Conservation (phyloP, 2,329 filamentous ascomycete genomes). For the Akanthomyces muscarius region DNA sequence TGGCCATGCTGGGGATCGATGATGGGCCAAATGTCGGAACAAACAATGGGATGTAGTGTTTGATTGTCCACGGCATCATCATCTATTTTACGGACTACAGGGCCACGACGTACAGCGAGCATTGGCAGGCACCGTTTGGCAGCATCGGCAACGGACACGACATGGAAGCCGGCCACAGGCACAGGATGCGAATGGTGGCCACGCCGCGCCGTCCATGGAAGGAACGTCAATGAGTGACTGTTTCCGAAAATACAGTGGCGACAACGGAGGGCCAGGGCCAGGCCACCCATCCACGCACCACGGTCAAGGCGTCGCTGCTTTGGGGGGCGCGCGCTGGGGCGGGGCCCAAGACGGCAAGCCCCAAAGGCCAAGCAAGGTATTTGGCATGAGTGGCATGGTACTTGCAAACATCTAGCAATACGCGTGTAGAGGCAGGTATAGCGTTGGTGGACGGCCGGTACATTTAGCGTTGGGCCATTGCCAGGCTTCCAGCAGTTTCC, state of each 20-base stretch:
- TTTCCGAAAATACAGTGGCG: constrained; percentile 4
- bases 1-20: background rate
- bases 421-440: background rate
- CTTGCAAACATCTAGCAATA: background rate
- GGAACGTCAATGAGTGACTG: background rate
- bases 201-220: background rate
- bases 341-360: background rate
- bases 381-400: background rate
- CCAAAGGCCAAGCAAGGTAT: background rate
- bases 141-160: background rate
- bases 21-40: background rate
- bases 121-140: background rate
- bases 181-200: background rate
- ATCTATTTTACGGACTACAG: background rate
- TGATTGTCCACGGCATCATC: background rate
- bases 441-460: no score
- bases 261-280: constrained; percentile 3
- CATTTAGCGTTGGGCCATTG: background rate
- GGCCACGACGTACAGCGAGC: background rate
- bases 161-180: background rate
- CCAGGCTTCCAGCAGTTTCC: constrained; percentile 11
- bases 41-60: background rate
- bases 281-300: background rate
- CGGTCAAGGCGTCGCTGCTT: background rate
- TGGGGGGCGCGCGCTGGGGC: background rate